phyloP scores from a whole-genome alignment of 805 yeast species.

The Metschnikowia bowlesiae region DNA sequence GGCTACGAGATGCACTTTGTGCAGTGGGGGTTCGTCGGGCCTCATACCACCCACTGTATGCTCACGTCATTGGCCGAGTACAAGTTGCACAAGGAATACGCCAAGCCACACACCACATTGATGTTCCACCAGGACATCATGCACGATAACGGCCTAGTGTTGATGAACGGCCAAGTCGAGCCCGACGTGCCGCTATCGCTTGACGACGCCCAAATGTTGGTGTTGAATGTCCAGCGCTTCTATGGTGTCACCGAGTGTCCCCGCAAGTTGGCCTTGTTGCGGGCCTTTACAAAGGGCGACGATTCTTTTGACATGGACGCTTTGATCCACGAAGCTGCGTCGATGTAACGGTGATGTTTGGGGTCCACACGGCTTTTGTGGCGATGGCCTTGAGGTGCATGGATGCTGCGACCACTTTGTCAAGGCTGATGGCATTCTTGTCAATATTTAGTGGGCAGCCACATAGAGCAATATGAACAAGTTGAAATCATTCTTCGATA shows the following conservation, averaged over 20 bases:
- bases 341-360: slow-evolving; percentile 30
- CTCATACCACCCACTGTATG: slow-evolving; percentile 80
- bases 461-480: too few relatives aligned
- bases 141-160: slow-evolving; percentile 54
- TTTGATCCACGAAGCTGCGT: slow-evolving; percentile 69
- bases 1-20: slow-evolving; percentile 82
- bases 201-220: slow-evolving; percentile 73
- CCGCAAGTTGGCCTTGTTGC: slow-evolving; percentile 54
- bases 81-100: slow-evolving; percentile 84
- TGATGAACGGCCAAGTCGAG: slow-evolving; percentile 87
- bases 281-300: slow-evolving; percentile 67
- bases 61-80: slow-evolving; percentile 89
- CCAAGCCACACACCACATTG: slow-evolving; percentile 91
- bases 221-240: slow-evolving; percentile 74
- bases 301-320: slow-evolving; percentile 60
- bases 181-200: slow-evolving; percentile 60
- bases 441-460: too few relatives aligned
- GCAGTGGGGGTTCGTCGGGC: slow-evolving; percentile 90
- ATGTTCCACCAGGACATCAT: slow-evolving; percentile 79
- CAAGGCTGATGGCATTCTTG: not conserved
- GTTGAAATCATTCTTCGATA: not conserved
- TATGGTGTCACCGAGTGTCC: slow-evolving; percentile 59
- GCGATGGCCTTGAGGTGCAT: too few relatives aligned
- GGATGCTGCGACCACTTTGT: too few relatives aligned
- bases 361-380: too few relatives aligned